Percentiles rank a stretch among this genome's conserved stretches.
These are phyloP conservation scores for California macrophylla DNA, from an alignment of 441 rosid species.

Conservation along the genomic window DNA sequence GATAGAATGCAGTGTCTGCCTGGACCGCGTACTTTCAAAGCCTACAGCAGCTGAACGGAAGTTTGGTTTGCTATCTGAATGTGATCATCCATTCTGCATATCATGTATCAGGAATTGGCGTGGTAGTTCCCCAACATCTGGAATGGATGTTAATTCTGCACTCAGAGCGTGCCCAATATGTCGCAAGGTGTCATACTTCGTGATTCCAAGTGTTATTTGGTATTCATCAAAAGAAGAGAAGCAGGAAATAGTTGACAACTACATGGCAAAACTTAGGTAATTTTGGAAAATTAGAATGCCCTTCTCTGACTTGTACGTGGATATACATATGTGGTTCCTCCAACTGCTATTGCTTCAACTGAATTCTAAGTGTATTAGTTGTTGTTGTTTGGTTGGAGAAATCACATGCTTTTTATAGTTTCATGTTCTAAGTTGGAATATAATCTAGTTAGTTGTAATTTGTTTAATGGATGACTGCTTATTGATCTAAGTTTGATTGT, in stretches of 20 bases:
- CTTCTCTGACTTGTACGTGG: neutral
- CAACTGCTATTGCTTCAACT: neutral
- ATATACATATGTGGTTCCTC: neutral
- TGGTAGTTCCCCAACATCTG: constrained; percentile 71
- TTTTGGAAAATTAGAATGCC: neutral
- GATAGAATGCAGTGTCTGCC: constrained; percentile 57
- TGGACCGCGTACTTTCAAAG: constrained; percentile 82
- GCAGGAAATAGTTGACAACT: constrained; percentile 61
- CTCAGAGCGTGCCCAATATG: constrained; percentile 86
- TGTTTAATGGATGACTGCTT: neutral
- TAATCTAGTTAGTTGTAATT: neutral
- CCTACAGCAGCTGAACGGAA: constrained; percentile 76
- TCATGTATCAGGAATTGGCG: constrained; percentile 97
- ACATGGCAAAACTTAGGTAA: constrained; percentile 82
- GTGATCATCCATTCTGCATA: constrained; percentile 96
- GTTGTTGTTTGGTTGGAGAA: neutral
- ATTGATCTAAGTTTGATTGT: neutral
- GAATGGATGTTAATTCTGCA: constrained; percentile 77
- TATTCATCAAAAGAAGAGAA: constrained; percentile 74
- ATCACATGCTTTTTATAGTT: neutral
- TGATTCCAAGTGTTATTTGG: constrained; percentile 85
- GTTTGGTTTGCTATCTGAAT: constrained; percentile 86
- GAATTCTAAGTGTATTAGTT: neutral
- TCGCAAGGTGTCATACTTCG: constrained; percentile 81
- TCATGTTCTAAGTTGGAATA: neutral